Conservation (phyloP, 169 alveolate genomes). For the Theileria luwenshuni region DNA sequence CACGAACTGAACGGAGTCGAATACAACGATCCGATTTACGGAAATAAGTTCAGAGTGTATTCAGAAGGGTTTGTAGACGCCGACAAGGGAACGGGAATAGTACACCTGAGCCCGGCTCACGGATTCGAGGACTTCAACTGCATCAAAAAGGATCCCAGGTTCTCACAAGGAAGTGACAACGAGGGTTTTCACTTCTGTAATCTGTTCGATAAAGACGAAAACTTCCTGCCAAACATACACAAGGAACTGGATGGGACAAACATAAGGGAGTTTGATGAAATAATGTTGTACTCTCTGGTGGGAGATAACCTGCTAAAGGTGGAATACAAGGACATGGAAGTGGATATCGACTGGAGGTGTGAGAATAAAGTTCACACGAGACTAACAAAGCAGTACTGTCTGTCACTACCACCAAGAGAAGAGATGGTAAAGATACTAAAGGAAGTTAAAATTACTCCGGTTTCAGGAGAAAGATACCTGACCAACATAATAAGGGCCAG, state of each 20-base stretch:
- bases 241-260: slow-evolving; percentile 27
- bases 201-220: slow-evolving; percentile 56
- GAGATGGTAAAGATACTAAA: slow-evolving; percentile 41
- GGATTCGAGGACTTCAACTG: slow-evolving; percentile 44
- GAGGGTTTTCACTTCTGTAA: slow-evolving; percentile 30
- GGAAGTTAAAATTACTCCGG: slow-evolving; percentile 57
- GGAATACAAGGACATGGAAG: slow-evolving; percentile 18
- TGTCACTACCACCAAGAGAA: slow-evolving; percentile 25
- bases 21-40: slow-evolving; percentile 41
- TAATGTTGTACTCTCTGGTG: slow-evolving; percentile 6
- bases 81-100: slow-evolving; percentile 52
- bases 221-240: slow-evolving; percentile 43
- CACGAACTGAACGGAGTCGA: slow-evolving; percentile 13
- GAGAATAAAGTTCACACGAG: slow-evolving; percentile 52
- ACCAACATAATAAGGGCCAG: slow-evolving; percentile 60
- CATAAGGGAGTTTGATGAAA: slow-evolving; percentile 39
- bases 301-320: slow-evolving; percentile 36
- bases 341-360: slow-evolving; percentile 58
- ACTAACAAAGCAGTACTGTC: slow-evolving; percentile 57
- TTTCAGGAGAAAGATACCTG: slow-evolving; percentile 49
- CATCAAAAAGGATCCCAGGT: slow-evolving; percentile 6
- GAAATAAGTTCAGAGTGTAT: slow-evolving; percentile 25
- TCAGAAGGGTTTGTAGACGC: slow-evolving; percentile 22
- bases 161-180: not conserved
- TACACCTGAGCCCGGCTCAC: slow-evolving; percentile 66